Evolutionary conservation across 1,284 basidiomycete genomes (phyloP).

Genomic region (Sanghuangporus baumii): DNA sequence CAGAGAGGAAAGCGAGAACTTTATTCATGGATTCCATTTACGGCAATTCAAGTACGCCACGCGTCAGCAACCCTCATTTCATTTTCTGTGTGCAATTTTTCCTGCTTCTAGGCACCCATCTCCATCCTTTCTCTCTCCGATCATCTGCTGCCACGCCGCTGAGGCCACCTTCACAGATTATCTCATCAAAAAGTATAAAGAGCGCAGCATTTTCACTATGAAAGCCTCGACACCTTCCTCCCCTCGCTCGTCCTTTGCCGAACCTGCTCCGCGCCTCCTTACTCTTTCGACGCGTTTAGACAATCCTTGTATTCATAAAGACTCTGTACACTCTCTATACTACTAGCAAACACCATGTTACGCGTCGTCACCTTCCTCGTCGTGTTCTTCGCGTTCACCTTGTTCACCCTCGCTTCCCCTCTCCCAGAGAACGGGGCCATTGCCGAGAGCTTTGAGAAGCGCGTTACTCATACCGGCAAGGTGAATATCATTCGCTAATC

Average conservation of each 20-base stretch:
- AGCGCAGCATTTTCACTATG: neutral
- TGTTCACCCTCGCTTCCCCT: conserved; percentile 42
- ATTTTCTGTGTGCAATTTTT: neutral
- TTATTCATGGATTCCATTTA: neutral
- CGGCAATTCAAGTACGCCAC: neutral
- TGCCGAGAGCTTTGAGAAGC: conserved; percentile 37
- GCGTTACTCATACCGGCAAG: conserved; percentile 40
- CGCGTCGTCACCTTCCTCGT: conserved; percentile 35
- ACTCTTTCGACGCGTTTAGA: neutral
- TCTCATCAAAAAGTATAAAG: conserved; percentile 4
- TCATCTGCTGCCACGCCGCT: neutral
- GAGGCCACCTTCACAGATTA: conserved; percentile 1
- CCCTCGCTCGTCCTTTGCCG: neutral
- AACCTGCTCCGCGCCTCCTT: neutral
- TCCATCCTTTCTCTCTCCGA: neutral
- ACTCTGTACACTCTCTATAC: neutral
- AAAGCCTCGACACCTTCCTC: neutral
- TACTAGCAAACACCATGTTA: conserved; percentile 7
- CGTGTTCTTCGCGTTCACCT: conserved; percentile 37
- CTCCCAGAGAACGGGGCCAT: conserved; percentile 28
- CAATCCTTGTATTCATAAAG: neutral
- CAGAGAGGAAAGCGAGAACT: neutral
- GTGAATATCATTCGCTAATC: conserved; percentile 32
- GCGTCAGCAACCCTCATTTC: conserved; percentile 9
- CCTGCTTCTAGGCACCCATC: neutral